These are phyloP conservation scores for Cryptosporidium ryanae DNA, from an alignment of 169 alveolate genomes.

Conservation along the genomic window DNA sequence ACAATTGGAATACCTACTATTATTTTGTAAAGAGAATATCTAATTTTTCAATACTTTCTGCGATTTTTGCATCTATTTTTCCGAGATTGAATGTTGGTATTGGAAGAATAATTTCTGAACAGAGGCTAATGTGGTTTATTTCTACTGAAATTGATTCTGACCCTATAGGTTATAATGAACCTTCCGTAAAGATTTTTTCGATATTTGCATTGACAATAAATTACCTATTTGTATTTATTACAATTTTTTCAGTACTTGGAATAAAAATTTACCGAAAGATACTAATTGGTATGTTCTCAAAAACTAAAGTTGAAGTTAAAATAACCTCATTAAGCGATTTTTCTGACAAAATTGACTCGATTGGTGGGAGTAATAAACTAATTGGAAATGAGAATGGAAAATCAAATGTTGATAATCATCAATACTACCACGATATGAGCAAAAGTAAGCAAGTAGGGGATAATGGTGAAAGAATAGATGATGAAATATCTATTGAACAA, in stretches of 20 bases:
- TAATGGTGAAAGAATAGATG: constrained; percentile 54
- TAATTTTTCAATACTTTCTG: constrained; percentile 28
- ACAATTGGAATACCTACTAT: constrained; percentile 30
- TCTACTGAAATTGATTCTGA: not conserved
- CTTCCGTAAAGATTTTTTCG: not conserved
- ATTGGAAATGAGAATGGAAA: constrained; percentile 1
- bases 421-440: constrained; percentile 55
- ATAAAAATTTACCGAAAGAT: constrained; percentile 31
- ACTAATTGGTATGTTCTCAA: not conserved
- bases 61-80: constrained; percentile 19
- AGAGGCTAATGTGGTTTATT: constrained; percentile 15
- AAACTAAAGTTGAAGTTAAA: constrained; percentile 12
- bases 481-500: constrained; percentile 64
- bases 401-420: not conserved
- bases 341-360: not conserved
- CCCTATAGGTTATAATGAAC: constrained; percentile 32
- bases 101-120: not conserved
- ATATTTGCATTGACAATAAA: constrained; percentile 30
- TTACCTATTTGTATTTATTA: constrained; percentile 10
- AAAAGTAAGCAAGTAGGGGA: constrained; percentile 50
- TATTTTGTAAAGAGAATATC: constrained; percentile 51
- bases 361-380: not conserved
- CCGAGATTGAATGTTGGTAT: constrained; percentile 71
- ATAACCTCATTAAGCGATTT: constrained; percentile 45
- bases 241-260: constrained; percentile 40